Conservation (phyloP, 2,329 filamentous ascomycete genomes). For the Proliferodiscus dingleyae region DNA sequence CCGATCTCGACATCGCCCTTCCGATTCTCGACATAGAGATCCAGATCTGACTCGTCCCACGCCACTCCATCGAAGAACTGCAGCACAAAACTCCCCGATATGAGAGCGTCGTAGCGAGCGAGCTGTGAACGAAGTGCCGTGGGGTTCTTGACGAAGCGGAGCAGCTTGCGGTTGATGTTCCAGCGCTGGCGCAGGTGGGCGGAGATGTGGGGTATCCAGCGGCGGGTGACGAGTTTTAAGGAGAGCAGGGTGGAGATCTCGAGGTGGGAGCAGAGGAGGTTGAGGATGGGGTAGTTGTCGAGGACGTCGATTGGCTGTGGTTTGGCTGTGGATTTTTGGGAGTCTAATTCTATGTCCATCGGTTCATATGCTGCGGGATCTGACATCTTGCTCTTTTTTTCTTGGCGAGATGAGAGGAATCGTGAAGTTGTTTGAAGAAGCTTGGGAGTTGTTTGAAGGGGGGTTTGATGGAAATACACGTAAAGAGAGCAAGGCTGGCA, state of each 20-base stretch:
- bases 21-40: slow-evolving; percentile 5
- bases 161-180: slow-evolving; percentile 7
- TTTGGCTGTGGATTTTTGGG: too few relatives aligned
- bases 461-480: background rate
- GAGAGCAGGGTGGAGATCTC: background rate
- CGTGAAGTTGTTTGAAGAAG: background rate
- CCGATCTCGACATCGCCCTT: background rate
- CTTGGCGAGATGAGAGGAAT: background rate
- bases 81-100: slow-evolving; percentile 3
- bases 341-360: too few relatives aligned
- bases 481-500: background rate
- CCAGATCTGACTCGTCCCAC: slow-evolving; percentile 12
- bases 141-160: slow-evolving; percentile 8
- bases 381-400: background rate
- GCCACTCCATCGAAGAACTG: slow-evolving; percentile 10
- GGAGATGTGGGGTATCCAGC: background rate
- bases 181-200: background rate
- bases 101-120: slow-evolving; percentile 2
- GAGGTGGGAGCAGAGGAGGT: background rate
- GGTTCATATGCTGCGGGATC: too few relatives aligned
- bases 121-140: slow-evolving; percentile 1
- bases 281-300: background rate
- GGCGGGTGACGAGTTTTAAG: background rate
- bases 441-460: background rate
- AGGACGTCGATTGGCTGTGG: background rate